These are phyloP conservation scores for Phytophthora colocasiae DNA, from an alignment of 352 stramenopile genomes.

Conservation along the genomic window DNA sequence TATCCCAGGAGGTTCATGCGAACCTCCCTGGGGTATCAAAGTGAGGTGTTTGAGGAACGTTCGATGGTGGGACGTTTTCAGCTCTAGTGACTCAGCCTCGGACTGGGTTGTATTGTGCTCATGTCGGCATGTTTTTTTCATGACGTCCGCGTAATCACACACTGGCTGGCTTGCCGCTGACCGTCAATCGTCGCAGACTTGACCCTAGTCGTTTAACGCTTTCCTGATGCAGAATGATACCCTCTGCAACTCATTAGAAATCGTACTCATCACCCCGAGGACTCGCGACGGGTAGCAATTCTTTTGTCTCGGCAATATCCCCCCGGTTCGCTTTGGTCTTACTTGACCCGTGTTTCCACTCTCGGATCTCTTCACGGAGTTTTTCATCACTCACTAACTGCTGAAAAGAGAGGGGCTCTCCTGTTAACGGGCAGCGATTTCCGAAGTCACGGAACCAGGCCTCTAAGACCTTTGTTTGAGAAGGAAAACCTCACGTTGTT, in stretches of 20 bases:
- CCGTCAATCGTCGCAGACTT: conserved; percentile 5
- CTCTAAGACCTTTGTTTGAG: conserved; percentile 41
- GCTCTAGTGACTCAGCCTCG: too few relatives aligned
- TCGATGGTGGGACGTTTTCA: too few relatives aligned
- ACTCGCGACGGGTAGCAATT: conserved; percentile 15
- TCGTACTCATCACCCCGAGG: conserved; percentile 33
- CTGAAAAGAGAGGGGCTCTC: conserved; percentile 62
- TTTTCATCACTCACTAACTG: conserved; percentile 63
- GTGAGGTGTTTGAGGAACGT: too few relatives aligned
- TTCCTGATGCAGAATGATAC: not conserved
- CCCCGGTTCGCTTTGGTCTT: conserved; percentile 19
- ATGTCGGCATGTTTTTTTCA: too few relatives aligned
- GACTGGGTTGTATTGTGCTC: too few relatives aligned
- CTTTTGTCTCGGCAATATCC: conserved; percentile 8
- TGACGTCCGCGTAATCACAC: not conserved
- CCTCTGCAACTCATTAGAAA: conserved; percentile 18
- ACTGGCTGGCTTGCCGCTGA: not conserved
- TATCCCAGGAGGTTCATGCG: too few relatives aligned
- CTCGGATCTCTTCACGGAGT: conserved; percentile 62
- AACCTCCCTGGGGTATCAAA: too few relatives aligned
- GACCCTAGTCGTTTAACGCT: not conserved
- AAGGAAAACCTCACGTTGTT: not conserved
- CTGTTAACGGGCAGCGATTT: conserved; percentile 80
- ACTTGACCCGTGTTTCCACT: conserved; percentile 68
- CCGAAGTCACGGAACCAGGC: conserved; percentile 86